Conservation (phyloP, 2,329 filamentous ascomycete genomes). For the Tolypocladium album region DNA sequence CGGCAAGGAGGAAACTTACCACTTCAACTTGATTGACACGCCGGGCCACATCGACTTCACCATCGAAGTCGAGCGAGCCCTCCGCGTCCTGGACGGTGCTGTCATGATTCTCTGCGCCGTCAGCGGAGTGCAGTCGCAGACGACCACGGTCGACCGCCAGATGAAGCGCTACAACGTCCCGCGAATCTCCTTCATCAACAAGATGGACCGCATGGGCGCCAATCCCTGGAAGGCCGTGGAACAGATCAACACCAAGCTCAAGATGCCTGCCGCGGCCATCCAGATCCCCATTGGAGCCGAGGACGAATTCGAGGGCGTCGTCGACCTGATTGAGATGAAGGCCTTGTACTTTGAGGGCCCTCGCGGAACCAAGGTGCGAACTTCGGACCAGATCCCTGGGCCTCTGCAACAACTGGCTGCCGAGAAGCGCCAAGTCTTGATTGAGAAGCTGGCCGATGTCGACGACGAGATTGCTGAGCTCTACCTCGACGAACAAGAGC, state of each 20-base stretch:
- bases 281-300: slow-evolving; percentile 92
- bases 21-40: slow-evolving; percentile 97
- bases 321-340: slow-evolving; percentile 88
- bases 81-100: slow-evolving; percentile 90
- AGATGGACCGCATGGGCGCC: slow-evolving; percentile 98
- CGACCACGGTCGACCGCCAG: slow-evolving; percentile 94
- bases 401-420: slow-evolving; percentile 64
- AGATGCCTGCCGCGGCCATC: slow-evolving; percentile 82
- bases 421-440: slow-evolving; percentile 74
- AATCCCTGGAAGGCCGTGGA: slow-evolving; percentile 97
- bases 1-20: slow-evolving; percentile 80
- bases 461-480: slow-evolving; percentile 96
- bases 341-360: slow-evolving; percentile 85
- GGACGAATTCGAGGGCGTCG: slow-evolving; percentile 83
- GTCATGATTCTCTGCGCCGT: slow-evolving; percentile 98
- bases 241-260: slow-evolving; percentile 93
- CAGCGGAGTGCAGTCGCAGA: slow-evolving; percentile 94
- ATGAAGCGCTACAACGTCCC: slow-evolving; percentile 98
- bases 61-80: slow-evolving; percentile 91
- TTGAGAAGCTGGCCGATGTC: slow-evolving; percentile 93
- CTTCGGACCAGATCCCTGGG: slow-evolving; percentile 73
- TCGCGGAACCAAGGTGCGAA: slow-evolving; percentile 65
- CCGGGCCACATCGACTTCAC: slow-evolving; percentile 99
- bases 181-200: slow-evolving; percentile 93
- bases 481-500: slow-evolving; percentile 78